Evolutionary conservation across 2,329 filamentous ascomycete genomes (phyloP).

Genomic region (Fusarium tjaetaba): DNA sequence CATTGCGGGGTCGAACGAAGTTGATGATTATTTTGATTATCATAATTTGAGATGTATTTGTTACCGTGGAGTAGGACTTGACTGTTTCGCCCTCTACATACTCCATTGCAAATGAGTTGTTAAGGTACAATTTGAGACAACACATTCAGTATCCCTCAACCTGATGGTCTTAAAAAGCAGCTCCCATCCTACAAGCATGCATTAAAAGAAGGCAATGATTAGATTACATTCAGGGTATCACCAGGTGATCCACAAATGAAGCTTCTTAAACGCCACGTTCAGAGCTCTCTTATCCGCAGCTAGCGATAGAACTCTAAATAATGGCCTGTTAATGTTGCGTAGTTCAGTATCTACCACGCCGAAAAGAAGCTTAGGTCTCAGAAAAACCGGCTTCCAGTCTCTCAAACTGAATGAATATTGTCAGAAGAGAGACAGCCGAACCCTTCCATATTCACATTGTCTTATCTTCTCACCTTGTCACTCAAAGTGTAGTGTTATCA

Average conservation of each 20-base stretch:
- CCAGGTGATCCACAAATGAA: not conserved
- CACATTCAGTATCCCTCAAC: not conserved
- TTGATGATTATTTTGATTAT: no score
- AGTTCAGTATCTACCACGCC: not conserved
- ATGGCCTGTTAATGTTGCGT: not conserved
- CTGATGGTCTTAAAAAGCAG: not conserved
- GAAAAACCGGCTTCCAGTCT: accelerated
- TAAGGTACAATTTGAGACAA: not conserved
- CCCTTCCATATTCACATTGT: accelerated
- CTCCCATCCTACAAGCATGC: no score
- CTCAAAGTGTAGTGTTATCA: accelerated
- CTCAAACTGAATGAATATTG: accelerated
- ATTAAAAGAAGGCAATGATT: not conserved
- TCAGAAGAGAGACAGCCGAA: accelerated
- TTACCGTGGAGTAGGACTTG: not conserved
- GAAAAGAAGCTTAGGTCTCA: no score
- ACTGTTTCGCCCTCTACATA: not conserved
- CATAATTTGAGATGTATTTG: not conserved
- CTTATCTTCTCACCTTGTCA: accelerated
- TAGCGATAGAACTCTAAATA: accelerated
- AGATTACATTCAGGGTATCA: not conserved
- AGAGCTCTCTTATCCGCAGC: not conserved
- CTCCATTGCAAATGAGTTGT: not conserved
- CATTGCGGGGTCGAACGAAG: no score
- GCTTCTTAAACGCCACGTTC: no score